Conservation (phyloP, 129 eudicot species). For the Chrysanthemum makinoi region DNA sequence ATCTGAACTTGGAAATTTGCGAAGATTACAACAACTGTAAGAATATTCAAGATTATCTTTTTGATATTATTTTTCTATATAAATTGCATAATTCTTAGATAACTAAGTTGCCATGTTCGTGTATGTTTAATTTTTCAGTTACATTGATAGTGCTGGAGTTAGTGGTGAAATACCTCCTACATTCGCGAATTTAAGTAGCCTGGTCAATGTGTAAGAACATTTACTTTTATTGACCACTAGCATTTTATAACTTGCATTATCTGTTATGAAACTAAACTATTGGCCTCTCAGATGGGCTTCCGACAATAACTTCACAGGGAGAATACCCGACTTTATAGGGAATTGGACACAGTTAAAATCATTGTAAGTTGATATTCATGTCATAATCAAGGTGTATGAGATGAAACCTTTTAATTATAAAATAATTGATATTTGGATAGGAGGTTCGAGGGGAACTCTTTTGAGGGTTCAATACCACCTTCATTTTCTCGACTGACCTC, state of each 20-base stretch:
- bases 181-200: constrained; percentile 53
- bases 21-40: constrained; percentile 54
- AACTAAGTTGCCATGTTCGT: neutral
- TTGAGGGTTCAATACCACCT: constrained; percentile 78
- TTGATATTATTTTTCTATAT: neutral
- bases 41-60: constrained; percentile 22
- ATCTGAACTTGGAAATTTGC: constrained; percentile 63
- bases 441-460: constrained; percentile 76
- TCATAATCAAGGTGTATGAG: neutral
- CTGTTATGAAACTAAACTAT: neutral
- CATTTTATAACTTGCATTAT: constrained; percentile 4
- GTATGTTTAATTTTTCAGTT: constrained; percentile 46
- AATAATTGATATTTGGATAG: constrained; percentile 37
- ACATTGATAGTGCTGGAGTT: constrained; percentile 71
- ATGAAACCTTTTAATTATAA: neutral
- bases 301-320: constrained; percentile 60
- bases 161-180: constrained; percentile 70
- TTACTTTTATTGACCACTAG: neutral
- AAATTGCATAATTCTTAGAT: neutral
- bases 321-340: constrained; percentile 74
- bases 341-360: constrained; percentile 50
- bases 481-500: constrained; percentile 54
- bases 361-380: constrained; percentile 36
- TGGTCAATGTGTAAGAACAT: constrained; percentile 55
- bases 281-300: constrained; percentile 58